Percentiles rank a stretch among this genome's conserved stretches.
phyloP scores from a whole-genome alignment of 345 rosid genomes.

The Dovyalis caffra region DNA sequence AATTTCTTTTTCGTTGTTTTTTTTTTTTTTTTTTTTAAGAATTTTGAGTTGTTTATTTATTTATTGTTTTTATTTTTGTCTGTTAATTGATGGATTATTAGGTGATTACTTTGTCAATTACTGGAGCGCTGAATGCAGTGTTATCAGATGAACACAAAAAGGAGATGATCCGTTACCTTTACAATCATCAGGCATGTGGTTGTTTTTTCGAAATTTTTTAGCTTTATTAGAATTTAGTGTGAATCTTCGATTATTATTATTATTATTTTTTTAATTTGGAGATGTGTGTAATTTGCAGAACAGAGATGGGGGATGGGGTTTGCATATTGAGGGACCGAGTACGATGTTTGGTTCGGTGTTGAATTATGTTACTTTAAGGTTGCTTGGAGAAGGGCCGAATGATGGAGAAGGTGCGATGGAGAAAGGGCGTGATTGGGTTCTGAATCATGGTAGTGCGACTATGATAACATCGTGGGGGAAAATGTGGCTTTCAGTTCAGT shows the following conservation, averaged over 20 bases:
- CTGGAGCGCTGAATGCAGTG: constrained; percentile 82
- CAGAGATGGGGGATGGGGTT: constrained; percentile 97
- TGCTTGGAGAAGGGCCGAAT: constrained; percentile 93
- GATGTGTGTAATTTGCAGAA: constrained; percentile 53
- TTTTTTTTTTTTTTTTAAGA: background rate
- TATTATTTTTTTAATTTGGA: background rate
- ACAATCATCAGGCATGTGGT: constrained; percentile 75
- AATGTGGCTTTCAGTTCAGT: constrained; percentile 97
- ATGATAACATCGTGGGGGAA: constrained; percentile 92
- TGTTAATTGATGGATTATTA: constrained; percentile 12
- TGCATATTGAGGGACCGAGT: constrained; percentile 97
- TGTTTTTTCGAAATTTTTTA: too few species aligned
- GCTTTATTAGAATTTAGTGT: background rate
- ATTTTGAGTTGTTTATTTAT: background rate
- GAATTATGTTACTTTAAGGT: constrained; percentile 79
- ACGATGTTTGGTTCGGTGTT: constrained; percentile 96
- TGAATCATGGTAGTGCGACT: constrained; percentile 91
- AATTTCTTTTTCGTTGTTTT: background rate
- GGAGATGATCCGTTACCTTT: constrained; percentile 87
- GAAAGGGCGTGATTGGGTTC: constrained; percentile 83
- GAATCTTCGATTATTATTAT: too few species aligned
- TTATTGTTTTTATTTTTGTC: background rate
- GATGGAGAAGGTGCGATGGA: constrained; percentile 82
- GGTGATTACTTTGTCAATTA: constrained; percentile 76
- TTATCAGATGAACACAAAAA: constrained; percentile 66